These are phyloP conservation scores for Stemphylium vesicarium DNA, from an alignment of 2,329 filamentous ascomycete species.

Conservation along the genomic window DNA sequence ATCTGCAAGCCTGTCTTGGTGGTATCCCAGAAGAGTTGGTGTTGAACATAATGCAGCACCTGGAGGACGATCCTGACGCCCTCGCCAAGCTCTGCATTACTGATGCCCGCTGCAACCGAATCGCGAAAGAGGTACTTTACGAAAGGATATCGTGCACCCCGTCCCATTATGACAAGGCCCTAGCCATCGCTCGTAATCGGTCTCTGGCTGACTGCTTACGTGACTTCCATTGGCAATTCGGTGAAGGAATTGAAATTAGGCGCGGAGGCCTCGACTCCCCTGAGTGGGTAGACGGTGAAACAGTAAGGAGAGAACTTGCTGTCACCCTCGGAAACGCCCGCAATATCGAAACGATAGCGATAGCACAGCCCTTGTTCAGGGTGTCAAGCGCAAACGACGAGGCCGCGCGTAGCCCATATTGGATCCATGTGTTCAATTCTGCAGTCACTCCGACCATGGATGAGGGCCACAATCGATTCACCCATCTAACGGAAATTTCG, in stretches of 20 bases:
- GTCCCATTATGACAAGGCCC: neutral
- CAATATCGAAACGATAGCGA: neutral
- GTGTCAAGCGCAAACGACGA: too few species aligned
- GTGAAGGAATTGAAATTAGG: too few species aligned
- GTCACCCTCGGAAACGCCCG: neutral
- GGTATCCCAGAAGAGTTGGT: conserved; percentile 14
- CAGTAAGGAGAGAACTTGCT: neutral
- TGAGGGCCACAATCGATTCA: neutral
- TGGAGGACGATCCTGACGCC: neutral
- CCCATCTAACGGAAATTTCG: neutral
- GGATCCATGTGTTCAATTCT: conserved; percentile 1
- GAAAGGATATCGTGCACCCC: neutral
- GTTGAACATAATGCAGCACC: neutral
- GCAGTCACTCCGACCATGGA: neutral
- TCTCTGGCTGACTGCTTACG: neutral
- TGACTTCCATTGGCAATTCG: too few species aligned
- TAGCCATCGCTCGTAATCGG: neutral
- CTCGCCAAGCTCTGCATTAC: conserved; percentile 6
- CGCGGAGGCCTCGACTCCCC: too few species aligned
- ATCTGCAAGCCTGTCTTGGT: conserved; percentile 7
- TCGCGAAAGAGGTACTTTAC: conserved; percentile 8
- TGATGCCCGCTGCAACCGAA: conserved; percentile 7
- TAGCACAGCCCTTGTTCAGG: too few species aligned
- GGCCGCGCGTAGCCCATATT: neutral
- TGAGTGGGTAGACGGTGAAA: too few species aligned